Evolutionary conservation across 352 stramenopile genomes (phyloP).

Genomic region (Pythium guiyangense): DNA sequence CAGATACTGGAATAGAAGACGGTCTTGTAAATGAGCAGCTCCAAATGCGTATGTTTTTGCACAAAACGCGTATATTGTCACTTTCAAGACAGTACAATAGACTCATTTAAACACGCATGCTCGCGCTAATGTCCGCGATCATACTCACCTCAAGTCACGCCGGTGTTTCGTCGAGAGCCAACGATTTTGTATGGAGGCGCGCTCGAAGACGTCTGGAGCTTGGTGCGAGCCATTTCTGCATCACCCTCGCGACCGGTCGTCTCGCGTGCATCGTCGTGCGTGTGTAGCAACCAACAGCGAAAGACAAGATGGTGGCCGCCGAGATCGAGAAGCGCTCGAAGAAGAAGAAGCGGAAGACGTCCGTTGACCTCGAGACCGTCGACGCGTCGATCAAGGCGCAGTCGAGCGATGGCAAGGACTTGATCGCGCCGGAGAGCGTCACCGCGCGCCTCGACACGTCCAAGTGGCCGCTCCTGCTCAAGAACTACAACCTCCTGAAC

Average conservation of each 20-base stretch:
- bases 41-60: too few relatives aligned
- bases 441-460: constrained; percentile 94
- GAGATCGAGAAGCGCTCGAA: constrained; percentile 87
- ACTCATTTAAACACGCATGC: too few relatives aligned
- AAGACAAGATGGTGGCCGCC: constrained; percentile 40
- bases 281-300: too few relatives aligned
- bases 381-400: neutral
- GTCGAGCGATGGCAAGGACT: constrained; percentile 39
- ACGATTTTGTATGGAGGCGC: constrained; percentile 4
- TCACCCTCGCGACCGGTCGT: neutral
- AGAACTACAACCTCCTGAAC: constrained; percentile 99
- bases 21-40: too few relatives aligned
- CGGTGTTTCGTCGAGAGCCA: constrained; percentile 7
- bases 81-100: too few relatives aligned
- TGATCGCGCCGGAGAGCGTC: constrained; percentile 70
- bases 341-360: constrained; percentile 88
- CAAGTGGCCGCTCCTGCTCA: constrained; percentile 99
- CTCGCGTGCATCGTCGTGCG: too few relatives aligned
- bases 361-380: constrained; percentile 16
- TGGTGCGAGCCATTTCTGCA: constrained; percentile 10
- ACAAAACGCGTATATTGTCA: too few relatives aligned
- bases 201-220: neutral
- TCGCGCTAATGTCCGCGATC: too few relatives aligned
- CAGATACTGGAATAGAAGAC: neutral
- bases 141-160: neutral